Base-by-base conservation (phyloP, 441 rosid species). In the Rhodomyrtus psidioides region DNA sequence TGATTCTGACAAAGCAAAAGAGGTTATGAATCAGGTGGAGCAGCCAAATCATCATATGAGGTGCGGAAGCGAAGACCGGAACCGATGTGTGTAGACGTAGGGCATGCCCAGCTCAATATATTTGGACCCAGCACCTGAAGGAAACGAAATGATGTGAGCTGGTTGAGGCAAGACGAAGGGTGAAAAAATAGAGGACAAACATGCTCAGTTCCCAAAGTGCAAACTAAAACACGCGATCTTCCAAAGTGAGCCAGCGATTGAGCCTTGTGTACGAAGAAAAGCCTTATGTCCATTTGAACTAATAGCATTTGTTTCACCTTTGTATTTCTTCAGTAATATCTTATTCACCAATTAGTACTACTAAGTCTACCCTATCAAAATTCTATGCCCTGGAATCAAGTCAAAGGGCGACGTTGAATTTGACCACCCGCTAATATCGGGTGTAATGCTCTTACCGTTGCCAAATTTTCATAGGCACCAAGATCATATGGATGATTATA, bases 401-500 rank as follows among this genome's bases (percentile, higher is more conserved):
- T 70, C 79, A 39, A 70, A 39, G n/a, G 79, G 49, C 49, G 1
- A 70, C 2, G 7, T 21, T 70, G 49, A 39, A 70, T 70, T 39
- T 70, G 49, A 21, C 49, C n/a, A 10, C 49, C 9, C n/a, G 23
- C 79, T 70, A 54, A 30, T 55, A 53, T 24, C 28, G 84, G n/a
- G 16, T 70, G 42, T 21, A 39, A 39, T 39, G 51, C 55, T 83
- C 87, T 92, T 90, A 97, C 99, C 86, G 86, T 88, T 85, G 93
- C 92, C 70, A 97, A 90, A 91, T 97, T 97, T 65, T 93, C 98
- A 85, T 86, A 94, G 85, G 91, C 85, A 86, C 98, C 95, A 6
- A 95, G 89, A 91, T 97, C 94, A 88, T 97, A 97, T 85, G 98
- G 99, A 92, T 97, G 97, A 89, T 91, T 93, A 84, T 94, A 95